phyloP scores from a whole-genome alignment of 441 rosid genomes.

The Oxalis stricta region DNA sequence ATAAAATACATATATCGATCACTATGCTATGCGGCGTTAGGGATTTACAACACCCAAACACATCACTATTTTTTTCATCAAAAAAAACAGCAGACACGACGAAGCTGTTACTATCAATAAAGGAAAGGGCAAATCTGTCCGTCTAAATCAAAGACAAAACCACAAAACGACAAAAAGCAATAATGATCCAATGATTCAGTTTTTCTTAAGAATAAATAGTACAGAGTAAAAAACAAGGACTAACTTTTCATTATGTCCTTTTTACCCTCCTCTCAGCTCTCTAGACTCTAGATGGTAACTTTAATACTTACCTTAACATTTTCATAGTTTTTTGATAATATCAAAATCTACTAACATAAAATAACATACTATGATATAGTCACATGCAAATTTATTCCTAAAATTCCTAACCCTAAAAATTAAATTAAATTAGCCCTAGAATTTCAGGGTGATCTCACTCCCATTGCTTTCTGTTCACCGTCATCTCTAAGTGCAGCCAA shows the following conservation, averaged over 20 bases:
- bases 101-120: not conserved
- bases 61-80: too few relatives aligned
- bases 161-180: conserved; percentile 9
- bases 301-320: too few relatives aligned
- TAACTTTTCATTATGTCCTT: conserved; percentile 19
- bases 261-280: conserved; percentile 9
- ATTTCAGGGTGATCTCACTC: conserved; percentile 77
- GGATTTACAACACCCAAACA: too few relatives aligned
- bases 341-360: not conserved
- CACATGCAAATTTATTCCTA: conserved; percentile 2
- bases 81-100: too few relatives aligned
- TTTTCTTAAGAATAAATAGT: conserved; percentile 6
- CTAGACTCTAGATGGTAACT: conserved; percentile 7
- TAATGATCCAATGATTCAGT: conserved; percentile 10
- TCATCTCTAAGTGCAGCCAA: conserved; percentile 58
- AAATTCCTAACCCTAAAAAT: conserved; percentile 15
- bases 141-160: not conserved
- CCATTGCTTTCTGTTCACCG: conserved; percentile 54
- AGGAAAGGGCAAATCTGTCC: conserved; percentile 13
- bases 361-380: not conserved
- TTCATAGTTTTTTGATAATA: conserved; percentile 4
- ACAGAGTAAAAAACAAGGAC: conserved; percentile 14
- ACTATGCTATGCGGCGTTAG: too few relatives aligned
- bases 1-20: too few relatives aligned
- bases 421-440: conserved; percentile 15